These are phyloP conservation scores for Trichoderma parareesei DNA, from an alignment of 495 filamentous ascomycete genomes.

Conservation along the genomic window DNA sequence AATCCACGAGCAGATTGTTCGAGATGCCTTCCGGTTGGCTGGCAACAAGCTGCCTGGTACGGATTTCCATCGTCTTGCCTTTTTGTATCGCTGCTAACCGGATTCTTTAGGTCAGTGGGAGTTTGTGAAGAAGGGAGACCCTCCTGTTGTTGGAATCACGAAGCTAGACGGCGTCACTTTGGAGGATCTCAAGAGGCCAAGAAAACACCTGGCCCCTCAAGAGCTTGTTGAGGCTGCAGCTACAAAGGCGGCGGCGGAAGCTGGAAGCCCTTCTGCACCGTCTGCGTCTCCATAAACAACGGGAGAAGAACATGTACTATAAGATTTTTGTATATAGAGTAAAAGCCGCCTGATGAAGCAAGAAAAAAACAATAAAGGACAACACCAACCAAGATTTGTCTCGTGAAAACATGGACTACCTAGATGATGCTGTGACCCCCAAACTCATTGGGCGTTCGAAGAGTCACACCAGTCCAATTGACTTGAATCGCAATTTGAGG, in stretches of 20 bases:
- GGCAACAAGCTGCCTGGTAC: slow-evolving; percentile 92
- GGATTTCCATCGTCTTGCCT: slow-evolving; percentile 14
- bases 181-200: slow-evolving; percentile 68
- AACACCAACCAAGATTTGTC: neutral
- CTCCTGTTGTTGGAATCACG: slow-evolving; percentile 86
- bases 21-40: slow-evolving; percentile 89
- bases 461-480: no score
- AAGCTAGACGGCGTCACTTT: slow-evolving; percentile 79
- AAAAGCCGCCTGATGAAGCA: neutral
- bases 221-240: slow-evolving; percentile 13
- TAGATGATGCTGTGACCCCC: no score
- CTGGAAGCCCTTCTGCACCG: neutral
- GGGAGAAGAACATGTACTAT: neutral
- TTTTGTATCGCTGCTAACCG: neutral
- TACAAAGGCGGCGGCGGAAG: slow-evolving; percentile 12
- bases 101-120: slow-evolving; percentile 69
- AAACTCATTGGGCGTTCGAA: no score
- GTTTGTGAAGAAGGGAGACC: slow-evolving; percentile 88
- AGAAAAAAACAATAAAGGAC: neutral
- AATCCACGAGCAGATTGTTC: slow-evolving; percentile 86
- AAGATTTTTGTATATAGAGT: neutral
- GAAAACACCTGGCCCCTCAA: slow-evolving; percentile 51
- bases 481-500: no score
- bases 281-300: neutral
- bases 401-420: no score